phyloP scores from a whole-genome alignment of 495 filamentous ascomycete genomes.

The Bathelium albidoporum region DNA sequence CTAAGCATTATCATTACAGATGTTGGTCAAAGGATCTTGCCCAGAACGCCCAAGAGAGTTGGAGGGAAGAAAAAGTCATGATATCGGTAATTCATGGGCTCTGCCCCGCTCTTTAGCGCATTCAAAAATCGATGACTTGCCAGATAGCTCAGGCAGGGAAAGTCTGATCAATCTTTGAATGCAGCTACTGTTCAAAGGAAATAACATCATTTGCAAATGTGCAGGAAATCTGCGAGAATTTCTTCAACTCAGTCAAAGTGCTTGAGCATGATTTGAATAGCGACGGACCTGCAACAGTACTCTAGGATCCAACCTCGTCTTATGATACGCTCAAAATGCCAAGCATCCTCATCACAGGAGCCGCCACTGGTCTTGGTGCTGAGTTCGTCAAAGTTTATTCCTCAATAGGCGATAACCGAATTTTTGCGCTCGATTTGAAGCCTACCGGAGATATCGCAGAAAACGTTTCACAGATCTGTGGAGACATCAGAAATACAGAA shows the following conservation, averaged over 20 bases:
- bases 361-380: constrained; percentile 20
- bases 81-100: neutral
- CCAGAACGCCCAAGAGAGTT: neutral
- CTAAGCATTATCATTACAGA: constrained; percentile 69
- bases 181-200: neutral
- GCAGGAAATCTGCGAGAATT: too few species aligned
- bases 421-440: constrained; percentile 15
- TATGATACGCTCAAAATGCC: constrained; percentile 8
- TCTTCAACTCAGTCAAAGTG: too few species aligned
- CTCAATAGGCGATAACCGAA: neutral
- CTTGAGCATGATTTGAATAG: too few species aligned
- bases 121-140: too few species aligned
- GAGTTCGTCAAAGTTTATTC: constrained; percentile 19
- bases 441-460: constrained; percentile 1
- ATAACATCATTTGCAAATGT: too few species aligned
- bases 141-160: neutral
- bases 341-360: constrained; percentile 21
- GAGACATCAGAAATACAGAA: constrained; percentile 10
- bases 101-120: neutral
- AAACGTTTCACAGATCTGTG: constrained; percentile 10
- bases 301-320: too few species aligned
- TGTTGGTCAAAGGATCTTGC: constrained; percentile 30
- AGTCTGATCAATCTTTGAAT: neutral
- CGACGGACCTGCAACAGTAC: too few species aligned
- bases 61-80: neutral